Base-by-base conservation (phyloP, 1,284 basidiomycete species). In the Somion occarium region DNA sequence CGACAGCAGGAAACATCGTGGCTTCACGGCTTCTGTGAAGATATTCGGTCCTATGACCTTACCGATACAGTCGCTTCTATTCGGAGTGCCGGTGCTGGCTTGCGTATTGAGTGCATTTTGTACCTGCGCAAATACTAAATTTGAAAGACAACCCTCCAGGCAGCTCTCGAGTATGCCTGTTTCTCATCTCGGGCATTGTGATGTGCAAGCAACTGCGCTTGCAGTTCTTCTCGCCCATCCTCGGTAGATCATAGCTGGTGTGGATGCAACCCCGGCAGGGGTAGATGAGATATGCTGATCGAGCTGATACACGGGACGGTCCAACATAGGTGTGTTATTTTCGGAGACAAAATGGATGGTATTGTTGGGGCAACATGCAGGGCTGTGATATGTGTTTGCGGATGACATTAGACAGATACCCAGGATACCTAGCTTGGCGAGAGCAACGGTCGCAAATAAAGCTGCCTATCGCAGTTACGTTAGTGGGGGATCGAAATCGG, bases 41-140 rank as follows among this genome's bases (percentile, higher is more conserved):
- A 18, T 7, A 22, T 41, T 43, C 42, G 42, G 42, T 43, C 42
- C 22, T 43, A 23, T 43, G 42, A 43, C 42, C 42, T n/a, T 43
- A 23, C 42, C 42, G 42, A 43, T 22, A 15, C 7, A 41, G 39
- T 19, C 39, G 15, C 15, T 19, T 5, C 39, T 7, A 15, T 15
- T 34, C 30, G 30, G 30, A 34, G 7, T 7, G 15, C 15, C 30
- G 30, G 30, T 34, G 30, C 15, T 7, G 30, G 15, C 7, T 7
- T 7, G 30, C 30, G 30, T 15, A 15, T 34, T 34, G 15, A 34
- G 30, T 7, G 7, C 15, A 34, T 34, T 34, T 34, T 34, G 30
- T 34, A 34, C 30, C 30, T 34, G 30, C 30, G 30, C 15, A 34
- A 7, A 34, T 34, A 34, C 30, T 7, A 34, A 7, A 15, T 7